Percentiles rank a stretch among this genome's conserved stretches.
Conservation (phyloP, 352 stramenopile genomes). For the Globisporangium viniferum region DNA sequence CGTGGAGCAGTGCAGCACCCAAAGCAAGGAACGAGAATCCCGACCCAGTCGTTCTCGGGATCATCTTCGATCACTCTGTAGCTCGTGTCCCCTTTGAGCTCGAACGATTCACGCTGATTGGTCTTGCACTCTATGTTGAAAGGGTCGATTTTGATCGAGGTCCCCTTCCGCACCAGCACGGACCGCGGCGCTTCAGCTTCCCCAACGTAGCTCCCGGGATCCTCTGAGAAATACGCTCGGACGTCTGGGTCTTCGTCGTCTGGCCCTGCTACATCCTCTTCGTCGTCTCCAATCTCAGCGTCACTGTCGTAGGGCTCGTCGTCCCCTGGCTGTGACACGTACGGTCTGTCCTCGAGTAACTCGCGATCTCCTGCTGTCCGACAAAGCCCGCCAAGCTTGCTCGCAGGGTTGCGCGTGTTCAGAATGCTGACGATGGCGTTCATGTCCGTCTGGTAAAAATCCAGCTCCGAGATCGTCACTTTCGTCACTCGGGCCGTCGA, state of each 20-base stretch:
- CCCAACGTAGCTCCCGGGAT: background rate
- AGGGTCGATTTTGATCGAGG: background rate
- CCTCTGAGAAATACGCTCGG: background rate
- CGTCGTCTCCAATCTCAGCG: background rate
- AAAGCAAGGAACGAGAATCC: background rate
- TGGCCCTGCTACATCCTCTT: background rate
- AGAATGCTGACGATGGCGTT: background rate
- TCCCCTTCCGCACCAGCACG: background rate
- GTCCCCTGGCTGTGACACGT: background rate
- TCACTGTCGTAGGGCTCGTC: background rate
- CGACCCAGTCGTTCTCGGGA: background rate
- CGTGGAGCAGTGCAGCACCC: background rate
- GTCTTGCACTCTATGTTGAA: background rate
- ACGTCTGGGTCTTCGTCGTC: background rate
- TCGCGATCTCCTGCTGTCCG: background rate
- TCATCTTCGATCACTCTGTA: background rate
- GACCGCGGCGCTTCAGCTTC: background rate
- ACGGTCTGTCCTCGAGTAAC: background rate
- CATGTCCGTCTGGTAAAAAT: background rate
- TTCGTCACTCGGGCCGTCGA: background rate
- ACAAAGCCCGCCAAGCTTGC: background rate
- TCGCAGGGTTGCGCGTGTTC: background rate
- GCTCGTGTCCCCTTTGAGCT: background rate
- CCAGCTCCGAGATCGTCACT: background rate
- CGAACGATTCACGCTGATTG: background rate